Evolutionary conservation across 768 basidiomycete genomes (phyloP), one percentile per base, ranked within the genome.

Genomic region (Agrocybe pediades): DNA sequence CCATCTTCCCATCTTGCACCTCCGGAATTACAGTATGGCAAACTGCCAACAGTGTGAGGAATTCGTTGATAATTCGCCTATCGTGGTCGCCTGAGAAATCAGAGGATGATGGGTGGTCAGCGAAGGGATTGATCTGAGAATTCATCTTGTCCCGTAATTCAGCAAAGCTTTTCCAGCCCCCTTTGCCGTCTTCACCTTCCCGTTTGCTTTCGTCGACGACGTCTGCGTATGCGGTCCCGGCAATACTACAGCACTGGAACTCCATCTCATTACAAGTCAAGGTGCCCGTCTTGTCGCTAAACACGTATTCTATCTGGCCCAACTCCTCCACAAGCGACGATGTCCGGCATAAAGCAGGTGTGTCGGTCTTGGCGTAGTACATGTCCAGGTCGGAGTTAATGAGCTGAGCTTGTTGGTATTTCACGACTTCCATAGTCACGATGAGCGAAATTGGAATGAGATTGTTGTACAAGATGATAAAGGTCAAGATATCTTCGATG

Each of bases 11-110:
- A 54, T 92, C 85, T 61, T 81, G 85, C 49, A 87, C 71, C 72
- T 98, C 97, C 2, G 97, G 97, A 63, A 98, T 98, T 61, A 99
- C 97, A 0, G 97, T 98, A 66, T 99, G 97, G 60, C 97, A 99
- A 27, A 98, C 95, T 1, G 96, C 89, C 46, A 98, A 78, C 19
- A 98, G 77, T 0, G 88, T 84, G 63, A 98, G 68, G 54, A 94
- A 88, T 63, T 93, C 90, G 55, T 75, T 70, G 41, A 89, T 69
- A 17, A 86, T 77, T 27, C 82, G 80, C 51, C 66, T 74, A 69
- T 85, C 81, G 56, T 74, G 72, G 26, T 67, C 68, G 48, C 62
- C 66, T 29, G 59, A 55, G 9, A 61, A 49, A 25, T 61, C 58
- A 19, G 76, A 71, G 21, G 68, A 64, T 16, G 75, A 71, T 8